Percentiles rank a stretch among this genome's conserved stretches.
Conservation (phyloP, 257 asterid species). For the Solanum bulbocastanum region DNA sequence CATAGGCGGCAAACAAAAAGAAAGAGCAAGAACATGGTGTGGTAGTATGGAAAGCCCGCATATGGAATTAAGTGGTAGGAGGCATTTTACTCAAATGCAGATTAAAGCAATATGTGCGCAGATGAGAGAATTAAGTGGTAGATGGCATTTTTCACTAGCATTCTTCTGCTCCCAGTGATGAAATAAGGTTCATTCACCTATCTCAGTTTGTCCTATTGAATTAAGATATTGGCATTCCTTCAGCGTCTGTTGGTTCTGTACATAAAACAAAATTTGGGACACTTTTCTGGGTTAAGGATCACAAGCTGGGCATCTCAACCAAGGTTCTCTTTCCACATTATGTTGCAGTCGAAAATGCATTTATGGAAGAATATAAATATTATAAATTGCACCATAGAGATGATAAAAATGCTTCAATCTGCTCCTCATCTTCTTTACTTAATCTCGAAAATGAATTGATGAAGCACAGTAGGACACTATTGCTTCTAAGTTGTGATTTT, state of each 20-base stretch:
- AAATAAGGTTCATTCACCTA: constrained; percentile 85
- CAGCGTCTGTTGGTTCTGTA: constrained; percentile 6
- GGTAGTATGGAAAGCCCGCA: background rate
- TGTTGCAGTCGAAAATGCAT: constrained; percentile 58
- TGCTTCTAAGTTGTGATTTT: constrained; percentile 75
- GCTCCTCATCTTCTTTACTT: constrained; percentile 7
- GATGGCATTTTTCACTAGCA: too few species aligned
- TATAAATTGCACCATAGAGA: constrained; percentile 21
- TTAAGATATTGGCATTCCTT: constrained; percentile 25
- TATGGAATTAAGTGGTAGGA: background rate
- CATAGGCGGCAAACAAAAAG: background rate
- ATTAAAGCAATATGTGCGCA: background rate
- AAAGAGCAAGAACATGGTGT: background rate
- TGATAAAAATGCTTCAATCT: constrained; percentile 10
- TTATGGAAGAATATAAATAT: constrained; percentile 37
- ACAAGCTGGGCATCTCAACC: constrained; percentile 78
- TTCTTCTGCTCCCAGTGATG: constrained; percentile 42
- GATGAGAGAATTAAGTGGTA: background rate
- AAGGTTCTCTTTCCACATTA: constrained; percentile 46
- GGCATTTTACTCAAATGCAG: background rate
- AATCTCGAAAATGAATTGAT: constrained; percentile 44
- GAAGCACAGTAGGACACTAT: constrained; percentile 78
- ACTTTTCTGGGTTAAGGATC: constrained; percentile 56
- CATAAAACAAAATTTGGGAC: constrained; percentile 9
- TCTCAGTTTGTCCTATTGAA: constrained; percentile 50